Conservation (phyloP, 768 basidiomycete species). For the Leccinum barrowsii region DNA sequence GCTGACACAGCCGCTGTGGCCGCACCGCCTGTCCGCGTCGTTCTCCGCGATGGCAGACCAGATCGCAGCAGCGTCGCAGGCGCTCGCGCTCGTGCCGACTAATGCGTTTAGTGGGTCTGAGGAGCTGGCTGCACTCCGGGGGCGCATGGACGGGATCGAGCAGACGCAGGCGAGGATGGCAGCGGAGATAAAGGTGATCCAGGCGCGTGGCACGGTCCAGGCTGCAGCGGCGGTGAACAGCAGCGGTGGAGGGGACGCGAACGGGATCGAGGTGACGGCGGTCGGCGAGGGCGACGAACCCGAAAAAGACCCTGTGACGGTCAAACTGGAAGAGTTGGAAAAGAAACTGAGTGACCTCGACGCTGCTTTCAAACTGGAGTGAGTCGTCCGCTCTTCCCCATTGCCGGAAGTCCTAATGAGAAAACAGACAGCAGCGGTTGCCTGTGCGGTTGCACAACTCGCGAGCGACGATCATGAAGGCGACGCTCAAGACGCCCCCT, state of each 20-base stretch:
- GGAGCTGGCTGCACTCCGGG: conserved; percentile 18
- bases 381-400: neutral
- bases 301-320: conserved; percentile 21
- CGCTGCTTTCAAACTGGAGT: conserved; percentile 36
- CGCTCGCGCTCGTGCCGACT: conserved; percentile 30
- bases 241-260: too few species aligned
- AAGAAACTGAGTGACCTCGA: conserved; percentile 32
- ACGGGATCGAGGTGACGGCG: neutral
- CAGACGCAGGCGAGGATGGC: conserved; percentile 31
- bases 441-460: conserved; percentile 37
- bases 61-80: conserved; percentile 39
- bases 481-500: conserved; percentile 27
- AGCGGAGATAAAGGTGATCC: conserved; percentile 15
- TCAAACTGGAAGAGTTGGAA: conserved; percentile 33
- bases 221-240: too few species aligned
- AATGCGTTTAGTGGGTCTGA: conserved; percentile 20
- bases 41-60: conserved; percentile 39
- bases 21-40: conserved; percentile 34
- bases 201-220: neutral
- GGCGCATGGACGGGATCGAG: conserved; percentile 33
- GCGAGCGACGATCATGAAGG: conserved; percentile 32
- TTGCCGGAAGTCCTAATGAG: too few species aligned
- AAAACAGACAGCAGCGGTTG: conserved; percentile 34
- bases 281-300: conserved; percentile 29
- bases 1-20: conserved; percentile 24